Percentiles rank a stretch among this genome's conserved stretches.
Evolutionary conservation across 768 basidiomycete species (phyloP).

Genomic region (Gymnopilus dilepis): DNA sequence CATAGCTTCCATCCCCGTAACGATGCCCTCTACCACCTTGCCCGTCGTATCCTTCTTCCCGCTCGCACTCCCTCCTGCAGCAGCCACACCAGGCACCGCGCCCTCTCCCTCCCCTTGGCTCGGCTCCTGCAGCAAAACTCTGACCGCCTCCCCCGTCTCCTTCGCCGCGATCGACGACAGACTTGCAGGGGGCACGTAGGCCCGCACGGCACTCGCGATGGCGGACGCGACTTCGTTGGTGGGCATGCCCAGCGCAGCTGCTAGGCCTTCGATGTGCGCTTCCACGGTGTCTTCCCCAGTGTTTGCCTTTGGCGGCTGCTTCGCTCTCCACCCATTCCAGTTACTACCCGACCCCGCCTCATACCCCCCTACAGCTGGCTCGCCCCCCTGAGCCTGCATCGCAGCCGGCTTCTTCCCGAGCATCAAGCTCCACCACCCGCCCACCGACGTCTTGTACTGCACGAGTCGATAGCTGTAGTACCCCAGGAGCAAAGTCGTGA

Average conservation of each 20-base stretch:
- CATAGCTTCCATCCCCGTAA: conserved; percentile 43
- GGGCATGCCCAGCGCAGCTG: conserved; percentile 64
- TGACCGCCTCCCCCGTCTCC: conserved; percentile 51
- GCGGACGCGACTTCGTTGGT: conserved; percentile 65
- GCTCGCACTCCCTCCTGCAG: not conserved
- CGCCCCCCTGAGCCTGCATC: not conserved
- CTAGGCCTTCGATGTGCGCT: conserved; percentile 61
- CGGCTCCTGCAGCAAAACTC: conserved; percentile 38
- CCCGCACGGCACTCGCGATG: conserved; percentile 62
- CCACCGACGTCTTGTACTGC: conserved; percentile 56
- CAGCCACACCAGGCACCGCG: not conserved
- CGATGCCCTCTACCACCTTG: conserved; percentile 24
- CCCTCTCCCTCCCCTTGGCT: conserved; percentile 24
- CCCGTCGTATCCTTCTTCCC: not conserved
- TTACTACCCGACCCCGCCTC: not conserved
- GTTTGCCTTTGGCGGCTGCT: not conserved
- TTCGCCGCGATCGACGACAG: conserved; percentile 57
- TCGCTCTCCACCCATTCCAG: not conserved
- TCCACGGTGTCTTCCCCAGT: conserved; percentile 46
- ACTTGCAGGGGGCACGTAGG: conserved; percentile 64
- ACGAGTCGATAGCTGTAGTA: conserved; percentile 58
- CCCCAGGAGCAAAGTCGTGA: conserved; percentile 46
- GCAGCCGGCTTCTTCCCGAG: conserved; percentile 42
- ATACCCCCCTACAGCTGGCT: not conserved
- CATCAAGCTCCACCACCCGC: conserved; percentile 66